Conservation (phyloP, 495 filamentous ascomycete genomes). For the Daldinia childiae region DNA sequence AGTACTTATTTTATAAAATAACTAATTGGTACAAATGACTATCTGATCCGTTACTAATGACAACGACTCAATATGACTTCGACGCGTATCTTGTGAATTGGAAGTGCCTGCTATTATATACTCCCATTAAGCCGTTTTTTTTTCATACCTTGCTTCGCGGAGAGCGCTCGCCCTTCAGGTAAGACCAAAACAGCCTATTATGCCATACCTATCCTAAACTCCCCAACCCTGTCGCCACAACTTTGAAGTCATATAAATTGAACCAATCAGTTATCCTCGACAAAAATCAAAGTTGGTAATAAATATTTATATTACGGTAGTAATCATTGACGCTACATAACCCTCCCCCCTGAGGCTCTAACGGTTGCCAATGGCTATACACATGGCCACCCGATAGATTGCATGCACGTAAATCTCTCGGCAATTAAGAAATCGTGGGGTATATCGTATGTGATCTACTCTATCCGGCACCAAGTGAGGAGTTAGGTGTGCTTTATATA, state of each 20-base stretch:
- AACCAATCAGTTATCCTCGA: neutral
- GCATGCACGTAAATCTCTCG: slow-evolving; percentile 17
- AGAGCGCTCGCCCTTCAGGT: neutral
- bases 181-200: slow-evolving; percentile 30
- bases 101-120: slow-evolving; percentile 8
- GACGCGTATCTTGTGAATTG: neutral
- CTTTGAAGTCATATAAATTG: slow-evolving; percentile 11
- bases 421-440: slow-evolving; percentile 18
- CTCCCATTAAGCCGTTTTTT: neutral
- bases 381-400: slow-evolving; percentile 13
- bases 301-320: slow-evolving; percentile 8
- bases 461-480: neutral
- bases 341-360: slow-evolving; percentile 18
- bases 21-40: neutral
- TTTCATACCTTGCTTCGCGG: neutral
- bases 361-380: neutral
- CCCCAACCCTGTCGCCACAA: slow-evolving; percentile 11
- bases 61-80: neutral
- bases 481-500: neutral
- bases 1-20: neutral
- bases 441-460: neutral
- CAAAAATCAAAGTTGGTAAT: neutral
- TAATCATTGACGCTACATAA: neutral
- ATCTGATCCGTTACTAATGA: neutral
- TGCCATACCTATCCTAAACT: slow-evolving; percentile 5